Evolutionary conservation across 306 rosid genomes (phyloP).

Genomic region (Castanea mollissima): DNA sequence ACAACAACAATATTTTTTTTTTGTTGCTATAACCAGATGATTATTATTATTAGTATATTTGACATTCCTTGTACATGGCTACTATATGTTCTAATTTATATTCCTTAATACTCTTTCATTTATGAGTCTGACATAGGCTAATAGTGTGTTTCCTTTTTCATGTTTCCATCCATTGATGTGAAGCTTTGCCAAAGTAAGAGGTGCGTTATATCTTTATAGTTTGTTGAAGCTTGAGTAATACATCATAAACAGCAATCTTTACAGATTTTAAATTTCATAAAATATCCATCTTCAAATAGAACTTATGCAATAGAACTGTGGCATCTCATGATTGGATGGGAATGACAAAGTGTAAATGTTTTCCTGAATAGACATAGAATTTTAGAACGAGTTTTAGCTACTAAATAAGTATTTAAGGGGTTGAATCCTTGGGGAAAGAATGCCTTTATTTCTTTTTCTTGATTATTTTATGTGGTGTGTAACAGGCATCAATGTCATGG

Average conservation of each 20-base stretch:
- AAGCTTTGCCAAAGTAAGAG: constrained; percentile 90
- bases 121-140: constrained; percentile 22
- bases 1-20: not conserved
- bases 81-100: not conserved
- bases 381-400: not conserved
- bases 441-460: not conserved
- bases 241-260: constrained; percentile 16
- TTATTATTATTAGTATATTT: not conserved
- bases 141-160: constrained; percentile 40
- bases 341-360: not conserved
- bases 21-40: constrained; percentile 1
- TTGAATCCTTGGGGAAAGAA: constrained; percentile 9
- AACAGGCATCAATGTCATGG: constrained; percentile 89
- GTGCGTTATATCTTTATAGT: constrained; percentile 48
- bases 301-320: not conserved
- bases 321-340: not conserved
- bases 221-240: constrained; percentile 25
- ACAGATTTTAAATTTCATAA: not conserved
- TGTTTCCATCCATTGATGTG: constrained; percentile 29
- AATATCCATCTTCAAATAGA: not conserved
- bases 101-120: not conserved
- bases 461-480: constrained; percentile 29
- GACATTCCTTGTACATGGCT: not conserved
- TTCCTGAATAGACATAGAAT: constrained; percentile 4
- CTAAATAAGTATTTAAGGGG: constrained; percentile 14